A percentile compares a stretch with the other conserved stretches of the same genome.
Conservation (phyloP, 2,329 filamentous ascomycete genomes). For the Penicillium sp. region DNA sequence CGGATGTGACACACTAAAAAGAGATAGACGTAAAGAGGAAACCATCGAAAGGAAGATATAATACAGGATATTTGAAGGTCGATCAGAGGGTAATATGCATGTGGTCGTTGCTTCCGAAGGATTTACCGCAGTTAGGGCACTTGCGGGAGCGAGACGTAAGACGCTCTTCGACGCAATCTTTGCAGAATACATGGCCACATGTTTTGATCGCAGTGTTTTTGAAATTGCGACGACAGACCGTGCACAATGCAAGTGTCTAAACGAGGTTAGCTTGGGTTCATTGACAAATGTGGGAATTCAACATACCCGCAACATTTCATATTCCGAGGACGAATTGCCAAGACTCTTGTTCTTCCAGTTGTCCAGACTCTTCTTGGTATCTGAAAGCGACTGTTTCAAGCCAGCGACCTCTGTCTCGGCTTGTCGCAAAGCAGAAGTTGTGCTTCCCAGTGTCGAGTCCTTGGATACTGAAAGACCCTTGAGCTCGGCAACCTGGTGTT, state of each 20-base stretch:
- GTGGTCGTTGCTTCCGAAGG: constrained; percentile 87
- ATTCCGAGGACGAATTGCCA: constrained; percentile 77
- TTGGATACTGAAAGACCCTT: constrained; percentile 72
- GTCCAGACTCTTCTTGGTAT: constrained; percentile 79
- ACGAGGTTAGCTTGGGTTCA: constrained; percentile 11
- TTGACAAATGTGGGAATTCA: neutral
- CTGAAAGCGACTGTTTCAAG: constrained; percentile 72
- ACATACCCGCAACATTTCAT: constrained; percentile 83
- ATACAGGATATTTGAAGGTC: constrained; percentile 31
- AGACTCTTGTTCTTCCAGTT: constrained; percentile 80
- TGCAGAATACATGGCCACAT: constrained; percentile 94
- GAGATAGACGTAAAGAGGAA: constrained; percentile 17
- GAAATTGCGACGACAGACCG: constrained; percentile 87
- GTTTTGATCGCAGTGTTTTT: constrained; percentile 93
- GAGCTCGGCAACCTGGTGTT: constrained; percentile 73
- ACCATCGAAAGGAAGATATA: constrained; percentile 30
- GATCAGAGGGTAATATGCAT: constrained; percentile 61
- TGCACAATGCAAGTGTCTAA: constrained; percentile 77
- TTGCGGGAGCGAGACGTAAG: constrained; percentile 88
- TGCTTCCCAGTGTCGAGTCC: constrained; percentile 66
- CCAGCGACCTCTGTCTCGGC: constrained; percentile 74
- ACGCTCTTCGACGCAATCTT: constrained; percentile 83
- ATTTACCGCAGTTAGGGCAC: constrained; percentile 88
- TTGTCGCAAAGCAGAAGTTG: constrained; percentile 61
- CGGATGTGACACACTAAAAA: constrained; percentile 23